phyloP scores from a whole-genome alignment of 371 early-diverging fungal genomes.

The Lichtheimia ornata region DNA sequence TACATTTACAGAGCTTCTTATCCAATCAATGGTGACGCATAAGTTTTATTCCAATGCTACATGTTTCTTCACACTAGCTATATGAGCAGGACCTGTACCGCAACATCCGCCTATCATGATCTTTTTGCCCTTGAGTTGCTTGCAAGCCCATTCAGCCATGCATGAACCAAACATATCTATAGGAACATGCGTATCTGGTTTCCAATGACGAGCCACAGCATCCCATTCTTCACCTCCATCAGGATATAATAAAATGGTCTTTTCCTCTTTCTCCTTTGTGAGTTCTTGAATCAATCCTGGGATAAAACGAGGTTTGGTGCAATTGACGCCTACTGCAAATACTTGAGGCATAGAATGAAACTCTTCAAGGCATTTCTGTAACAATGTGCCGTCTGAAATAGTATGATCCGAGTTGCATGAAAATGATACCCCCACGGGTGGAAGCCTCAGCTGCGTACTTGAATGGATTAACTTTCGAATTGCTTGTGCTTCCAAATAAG shows the following conservation, averaged over 20 bases:
- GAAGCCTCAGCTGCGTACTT: neutral
- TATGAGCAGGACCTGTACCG: constrained; percentile 42
- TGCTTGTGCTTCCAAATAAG: constrained; percentile 47
- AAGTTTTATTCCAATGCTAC: too few species aligned
- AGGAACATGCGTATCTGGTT: constrained; percentile 17
- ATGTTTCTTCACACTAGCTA: constrained; percentile 11
- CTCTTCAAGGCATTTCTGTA: constrained; percentile 22
- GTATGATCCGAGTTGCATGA: constrained; percentile 38
- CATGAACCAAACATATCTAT: constrained; percentile 33
- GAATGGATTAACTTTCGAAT: constrained; percentile 32
- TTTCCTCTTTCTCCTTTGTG: constrained; percentile 5
- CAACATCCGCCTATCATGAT: constrained; percentile 56
- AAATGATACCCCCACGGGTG: constrained; percentile 42
- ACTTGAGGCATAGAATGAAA: constrained; percentile 25
- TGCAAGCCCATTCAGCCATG: constrained; percentile 16
- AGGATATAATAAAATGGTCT: constrained; percentile 42
- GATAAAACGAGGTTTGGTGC: constrained; percentile 52
- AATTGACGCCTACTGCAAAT: constrained; percentile 59
- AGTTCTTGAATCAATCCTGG: constrained; percentile 15
- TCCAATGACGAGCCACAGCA: constrained; percentile 33
- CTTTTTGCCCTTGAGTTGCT: constrained; percentile 21
- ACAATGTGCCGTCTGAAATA: constrained; percentile 43
- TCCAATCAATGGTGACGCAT: too few species aligned
- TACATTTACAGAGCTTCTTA: too few species aligned
- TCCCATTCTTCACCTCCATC: constrained; percentile 52